Percentiles rank a stretch among this genome's conserved stretches.
These are phyloP conservation scores for Phialophora expanda DNA, from an alignment of 2,329 filamentous ascomycete species.

Conservation along the genomic window DNA sequence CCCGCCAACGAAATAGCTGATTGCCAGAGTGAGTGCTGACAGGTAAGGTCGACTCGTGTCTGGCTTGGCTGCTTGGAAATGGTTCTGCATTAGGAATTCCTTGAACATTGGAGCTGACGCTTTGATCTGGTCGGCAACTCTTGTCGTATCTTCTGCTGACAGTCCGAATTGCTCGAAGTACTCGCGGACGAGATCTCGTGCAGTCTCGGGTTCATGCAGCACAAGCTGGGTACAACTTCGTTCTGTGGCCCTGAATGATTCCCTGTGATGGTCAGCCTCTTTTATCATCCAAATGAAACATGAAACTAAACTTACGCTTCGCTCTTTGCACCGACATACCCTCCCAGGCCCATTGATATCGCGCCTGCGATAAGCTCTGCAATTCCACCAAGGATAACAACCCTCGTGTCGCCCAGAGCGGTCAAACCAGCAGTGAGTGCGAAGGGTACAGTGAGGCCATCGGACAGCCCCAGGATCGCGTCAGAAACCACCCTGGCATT, in stretches of 20 bases:
- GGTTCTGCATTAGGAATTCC: conserved; percentile 35
- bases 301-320: conserved; percentile 47
- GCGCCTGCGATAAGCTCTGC: conserved; percentile 77
- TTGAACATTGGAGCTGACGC: conserved; percentile 31
- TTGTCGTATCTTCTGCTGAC: conserved; percentile 42
- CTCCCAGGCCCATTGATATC: conserved; percentile 78
- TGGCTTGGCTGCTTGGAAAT: conserved; percentile 32
- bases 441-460: conserved; percentile 80
- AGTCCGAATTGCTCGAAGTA: conserved; percentile 59
- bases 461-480: conserved; percentile 76
- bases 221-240: conserved; percentile 44
- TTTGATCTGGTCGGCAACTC: conserved; percentile 34
- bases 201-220: conserved; percentile 50
- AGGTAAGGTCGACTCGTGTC: conserved; percentile 52
- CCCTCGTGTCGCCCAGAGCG: conserved; percentile 65
- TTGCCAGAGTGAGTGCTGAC: conserved; percentile 47
- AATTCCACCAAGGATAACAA: conserved; percentile 73
- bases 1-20: conserved; percentile 48
- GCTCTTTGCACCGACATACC: conserved; percentile 68
- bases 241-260: conserved; percentile 33
- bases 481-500: conserved; percentile 48
- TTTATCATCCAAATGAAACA: neutral
- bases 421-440: conserved; percentile 74
- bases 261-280: conserved; percentile 25
- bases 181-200: conserved; percentile 52